Base-by-base conservation (phyloP, 1,139 yeast species). In the Candida neerlandica region DNA sequence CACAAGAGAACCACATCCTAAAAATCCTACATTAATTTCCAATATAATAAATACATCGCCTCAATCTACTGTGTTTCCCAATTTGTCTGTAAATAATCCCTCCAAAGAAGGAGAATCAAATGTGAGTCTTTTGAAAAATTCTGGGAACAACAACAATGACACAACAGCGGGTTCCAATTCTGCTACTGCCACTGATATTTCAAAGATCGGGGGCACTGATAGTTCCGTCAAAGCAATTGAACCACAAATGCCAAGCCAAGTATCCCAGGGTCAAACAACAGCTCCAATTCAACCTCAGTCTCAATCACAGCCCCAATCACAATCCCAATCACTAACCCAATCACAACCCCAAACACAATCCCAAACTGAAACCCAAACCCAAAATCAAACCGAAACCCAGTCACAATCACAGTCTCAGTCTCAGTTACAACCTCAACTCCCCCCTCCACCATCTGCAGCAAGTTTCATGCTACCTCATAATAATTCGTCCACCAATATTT, bases 41-140 rank as follows among this genome's bases (percentile, higher is more conserved):
- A 77, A 73, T 39, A 66, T 71, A 19, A 61, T 72, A 35, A 72
- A 68, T 52, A 59, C 72, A 15, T 69, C 75, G 4, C 76, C 76
- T 2, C 65, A 64, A 49, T 55, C 68, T 5, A 43, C 65, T 1
- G 58, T 60, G 0, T 68, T 70, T 45, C 71, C 73, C 2, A 57
- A 54, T 41, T 54, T 61, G 18, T 35, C 54, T 14, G 15, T 44
- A 4, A 44, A 41, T 32, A 43, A 47, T 16, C 44, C 26, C 18
- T 44, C 34, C 6, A 32, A 26, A 6, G 51, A 48, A 21, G 38
- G 38, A n/a, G 48, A 44, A 16, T 43, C 43, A 5, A 30, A 11
- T n/a, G 46, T 23, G 39, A 43, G 43, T 27, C 43, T 46, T 21
- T 46, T 39, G 26, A 50, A 46, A 18, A 48, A 29, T 45, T 33